Evolutionary conservation across 2,329 filamentous ascomycete species (phyloP).

Genomic region (Neonectria magnoliae): DNA sequence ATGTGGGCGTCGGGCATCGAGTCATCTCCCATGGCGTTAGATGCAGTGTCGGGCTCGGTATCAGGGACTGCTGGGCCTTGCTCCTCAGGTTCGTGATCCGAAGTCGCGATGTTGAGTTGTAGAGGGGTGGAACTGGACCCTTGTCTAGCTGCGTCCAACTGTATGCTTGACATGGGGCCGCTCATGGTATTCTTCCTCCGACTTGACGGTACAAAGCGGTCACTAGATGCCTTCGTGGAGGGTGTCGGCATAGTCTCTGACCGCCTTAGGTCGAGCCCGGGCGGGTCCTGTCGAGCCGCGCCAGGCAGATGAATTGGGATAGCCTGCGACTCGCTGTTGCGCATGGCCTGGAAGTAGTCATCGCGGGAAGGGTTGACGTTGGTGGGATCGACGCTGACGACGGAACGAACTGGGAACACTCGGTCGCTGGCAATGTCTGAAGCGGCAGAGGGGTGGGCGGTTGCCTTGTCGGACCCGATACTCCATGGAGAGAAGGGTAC

Average conservation of each 20-base stretch:
- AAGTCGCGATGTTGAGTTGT: slow-evolving; percentile 45
- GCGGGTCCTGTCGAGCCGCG: slow-evolving; percentile 43
- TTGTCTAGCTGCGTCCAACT: slow-evolving; percentile 55
- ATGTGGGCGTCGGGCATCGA: slow-evolving; percentile 59
- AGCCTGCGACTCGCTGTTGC: slow-evolving; percentile 46
- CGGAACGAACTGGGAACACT: slow-evolving; percentile 85
- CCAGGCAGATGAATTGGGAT: slow-evolving; percentile 45
- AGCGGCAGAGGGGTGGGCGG: slow-evolving; percentile 43
- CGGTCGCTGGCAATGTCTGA: slow-evolving; percentile 63
- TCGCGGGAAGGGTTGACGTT: slow-evolving; percentile 52
- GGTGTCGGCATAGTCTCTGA: slow-evolving; percentile 41
- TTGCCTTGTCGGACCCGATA: slow-evolving; percentile 53
- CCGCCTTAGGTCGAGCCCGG: slow-evolving; percentile 41
- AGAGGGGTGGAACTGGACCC: slow-evolving; percentile 47
- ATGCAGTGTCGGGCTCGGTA: slow-evolving; percentile 27
- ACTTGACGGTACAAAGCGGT: slow-evolving; percentile 30
- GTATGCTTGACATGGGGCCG: slow-evolving; percentile 57
- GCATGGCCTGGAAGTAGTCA: slow-evolving; percentile 50
- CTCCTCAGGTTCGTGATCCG: slow-evolving; percentile 47
- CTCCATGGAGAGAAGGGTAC: slow-evolving; percentile 54
- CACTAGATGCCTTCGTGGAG: slow-evolving; percentile 28
- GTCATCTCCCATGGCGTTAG: slow-evolving; percentile 32
- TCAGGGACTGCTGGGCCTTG: slow-evolving; percentile 21
- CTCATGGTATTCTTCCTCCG: slow-evolving; percentile 49
- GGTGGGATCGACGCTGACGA: slow-evolving; percentile 74